Evolutionary conservation across 2,329 filamentous ascomycete genomes (phyloP).

Genomic region (Fusarium fujikuroi): DNA sequence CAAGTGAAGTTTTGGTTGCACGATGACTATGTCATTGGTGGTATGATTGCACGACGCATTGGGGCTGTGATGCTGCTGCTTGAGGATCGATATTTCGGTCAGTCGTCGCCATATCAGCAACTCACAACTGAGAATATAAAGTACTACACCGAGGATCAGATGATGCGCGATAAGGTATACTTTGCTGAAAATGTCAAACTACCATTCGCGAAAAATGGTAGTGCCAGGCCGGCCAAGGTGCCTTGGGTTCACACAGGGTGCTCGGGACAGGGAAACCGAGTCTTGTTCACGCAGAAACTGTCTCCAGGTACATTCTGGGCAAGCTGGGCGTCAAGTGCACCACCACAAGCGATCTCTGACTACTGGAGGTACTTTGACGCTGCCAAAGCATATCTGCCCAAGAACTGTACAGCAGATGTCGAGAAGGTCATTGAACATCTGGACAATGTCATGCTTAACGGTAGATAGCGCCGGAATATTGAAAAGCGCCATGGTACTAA

Average conservation of each 20-base stretch:
- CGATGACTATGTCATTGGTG: constrained; percentile 10
- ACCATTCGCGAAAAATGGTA: not conserved
- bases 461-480: not conserved
- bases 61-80: not conserved
- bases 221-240: not conserved
- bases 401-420: constrained; percentile 2
- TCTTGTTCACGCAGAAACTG: constrained; percentile 1
- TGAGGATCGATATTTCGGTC: constrained; percentile 1
- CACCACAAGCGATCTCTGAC: not conserved
- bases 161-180: constrained; percentile 3
- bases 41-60: constrained; percentile 3
- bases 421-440: not conserved
- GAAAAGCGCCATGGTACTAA: not conserved
- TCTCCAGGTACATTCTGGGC: not conserved
- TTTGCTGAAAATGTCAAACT: not conserved
- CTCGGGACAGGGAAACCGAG: not conserved
- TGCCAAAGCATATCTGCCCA: constrained; percentile 1
- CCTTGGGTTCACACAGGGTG: constrained; percentile 9
- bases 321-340: not conserved
- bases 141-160: constrained; percentile 1
- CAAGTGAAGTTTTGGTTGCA: constrained; percentile 3
- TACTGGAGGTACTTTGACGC: constrained; percentile 11
- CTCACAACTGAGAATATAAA: constrained; percentile 1
- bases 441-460: not conserved
- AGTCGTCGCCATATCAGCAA: not conserved